Percentiles rank a stretch among this genome's conserved stretches.
phyloP scores from a whole-genome alignment of 1,284 basidiomycete species.

The Trichosporon sp. region DNA sequence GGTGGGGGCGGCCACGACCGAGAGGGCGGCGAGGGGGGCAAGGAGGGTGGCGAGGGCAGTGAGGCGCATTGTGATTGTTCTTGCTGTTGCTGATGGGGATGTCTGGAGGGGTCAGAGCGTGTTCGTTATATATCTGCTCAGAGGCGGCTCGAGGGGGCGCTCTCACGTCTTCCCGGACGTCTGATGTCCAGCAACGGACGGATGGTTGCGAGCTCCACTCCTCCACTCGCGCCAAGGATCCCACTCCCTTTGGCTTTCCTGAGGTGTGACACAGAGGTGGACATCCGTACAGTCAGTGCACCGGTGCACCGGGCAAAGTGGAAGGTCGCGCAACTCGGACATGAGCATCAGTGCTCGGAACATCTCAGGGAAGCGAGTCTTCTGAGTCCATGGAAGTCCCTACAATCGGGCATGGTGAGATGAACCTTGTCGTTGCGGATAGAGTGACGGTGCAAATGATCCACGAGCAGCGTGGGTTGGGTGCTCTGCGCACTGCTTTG shows the following conservation, averaged over 20 bases:
- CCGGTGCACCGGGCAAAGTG: neutral
- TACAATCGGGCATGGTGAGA: neutral
- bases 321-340: neutral
- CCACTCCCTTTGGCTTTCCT: neutral
- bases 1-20: neutral
- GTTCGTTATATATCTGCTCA: neutral
- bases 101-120: neutral
- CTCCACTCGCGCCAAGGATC: neutral
- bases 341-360: neutral
- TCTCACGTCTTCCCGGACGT: neutral
- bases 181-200: neutral
- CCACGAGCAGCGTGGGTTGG: neutral
- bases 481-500: neutral
- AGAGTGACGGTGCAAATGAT: neutral
- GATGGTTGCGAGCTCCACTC: neutral
- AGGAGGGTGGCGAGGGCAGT: neutral
- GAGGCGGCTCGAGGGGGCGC: neutral
- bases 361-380: neutral
- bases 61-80: neutral
- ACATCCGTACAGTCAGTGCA: neutral
- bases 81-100: neutral
- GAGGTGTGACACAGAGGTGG: neutral
- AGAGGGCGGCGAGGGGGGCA: neutral
- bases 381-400: neutral
- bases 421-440: neutral